Conservation (phyloP, 2,329 filamentous ascomycete species). For the Aspergillus sp. region DNA sequence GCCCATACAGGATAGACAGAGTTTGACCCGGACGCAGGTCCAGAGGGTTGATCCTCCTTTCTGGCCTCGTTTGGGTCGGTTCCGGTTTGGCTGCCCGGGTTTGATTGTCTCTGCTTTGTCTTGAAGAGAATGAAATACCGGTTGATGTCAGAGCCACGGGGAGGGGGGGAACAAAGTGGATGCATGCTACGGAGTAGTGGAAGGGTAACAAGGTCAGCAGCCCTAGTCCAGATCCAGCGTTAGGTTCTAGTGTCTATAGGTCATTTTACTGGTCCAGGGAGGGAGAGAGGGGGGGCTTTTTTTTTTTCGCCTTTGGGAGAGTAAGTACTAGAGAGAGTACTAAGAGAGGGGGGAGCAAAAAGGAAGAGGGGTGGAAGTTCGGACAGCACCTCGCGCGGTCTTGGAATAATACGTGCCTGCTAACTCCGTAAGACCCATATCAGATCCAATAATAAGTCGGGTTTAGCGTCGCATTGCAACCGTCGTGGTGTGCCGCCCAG, state of each 20-base stretch:
- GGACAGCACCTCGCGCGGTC: conserved; percentile 16
- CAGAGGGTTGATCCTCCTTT: conserved; percentile 44
- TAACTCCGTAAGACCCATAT: conserved; percentile 34
- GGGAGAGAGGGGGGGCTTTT: conserved; percentile 4
- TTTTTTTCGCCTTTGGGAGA: too few relatives aligned
- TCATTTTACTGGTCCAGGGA: conserved; percentile 14
- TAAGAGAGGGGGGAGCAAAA: conserved; percentile 5
- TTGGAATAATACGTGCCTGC: conserved; percentile 17
- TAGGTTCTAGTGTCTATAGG: conserved; percentile 9
- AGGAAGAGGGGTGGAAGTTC: conserved; percentile 17
- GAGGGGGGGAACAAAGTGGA: conserved; percentile 32
- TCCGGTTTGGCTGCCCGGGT: conserved; percentile 34
- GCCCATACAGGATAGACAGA: conserved; percentile 34
- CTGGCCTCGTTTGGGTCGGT: conserved; percentile 35
- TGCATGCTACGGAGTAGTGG: conserved; percentile 28
- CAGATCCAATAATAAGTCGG: conserved; percentile 39
- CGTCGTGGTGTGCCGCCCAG: conserved; percentile 25
- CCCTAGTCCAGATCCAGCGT: conserved; percentile 19
- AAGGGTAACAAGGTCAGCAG: conserved; percentile 26
- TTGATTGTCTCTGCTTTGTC: conserved; percentile 29
- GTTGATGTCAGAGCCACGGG: conserved; percentile 41
- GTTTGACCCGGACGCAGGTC: conserved; percentile 44
- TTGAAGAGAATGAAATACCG: conserved; percentile 32
- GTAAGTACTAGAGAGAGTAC: too few relatives aligned
- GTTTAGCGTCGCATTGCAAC: conserved; percentile 36